Evolutionary conservation across 441 rosid genomes (phyloP).

Genomic region (Sinapis alba): DNA sequence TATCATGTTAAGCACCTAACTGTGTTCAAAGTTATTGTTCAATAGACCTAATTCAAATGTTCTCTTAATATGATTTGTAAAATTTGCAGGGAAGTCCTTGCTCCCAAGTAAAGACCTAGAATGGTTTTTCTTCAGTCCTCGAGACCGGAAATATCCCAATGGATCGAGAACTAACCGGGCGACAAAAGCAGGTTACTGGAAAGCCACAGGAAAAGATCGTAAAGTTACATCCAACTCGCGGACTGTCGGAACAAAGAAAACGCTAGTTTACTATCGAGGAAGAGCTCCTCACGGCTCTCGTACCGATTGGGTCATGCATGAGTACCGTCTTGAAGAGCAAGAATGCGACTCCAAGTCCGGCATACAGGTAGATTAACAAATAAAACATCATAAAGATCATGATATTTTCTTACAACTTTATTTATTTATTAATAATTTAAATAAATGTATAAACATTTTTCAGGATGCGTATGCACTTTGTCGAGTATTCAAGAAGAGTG

Average conservation of each 20-base stretch:
- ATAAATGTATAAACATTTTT: conserved; percentile 11
- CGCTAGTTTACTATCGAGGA: conserved; percentile 89
- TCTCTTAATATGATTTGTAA: background rate
- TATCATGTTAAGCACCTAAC: background rate
- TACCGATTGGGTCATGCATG: conserved; percentile 96
- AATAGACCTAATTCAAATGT: background rate
- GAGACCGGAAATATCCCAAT: conserved; percentile 92
- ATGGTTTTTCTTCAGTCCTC: conserved; percentile 95
- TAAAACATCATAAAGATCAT: background rate
- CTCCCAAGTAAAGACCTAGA: conserved; percentile 94
- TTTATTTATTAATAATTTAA: background rate
- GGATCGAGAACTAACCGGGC: conserved; percentile 97
- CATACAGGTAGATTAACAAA: conserved; percentile 80
- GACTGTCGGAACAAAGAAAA: conserved; percentile 88
- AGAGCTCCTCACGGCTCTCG: conserved; percentile 95
- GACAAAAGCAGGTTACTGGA: conserved; percentile 94
- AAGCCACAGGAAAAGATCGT: conserved; percentile 95
- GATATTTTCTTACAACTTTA: no score
- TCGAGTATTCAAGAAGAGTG: conserved; percentile 86
- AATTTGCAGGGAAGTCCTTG: conserved; percentile 66
- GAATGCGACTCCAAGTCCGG: conserved; percentile 72
- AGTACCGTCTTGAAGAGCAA: conserved; percentile 88
- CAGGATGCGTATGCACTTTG: conserved; percentile 96
- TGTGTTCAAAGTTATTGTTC: background rate
- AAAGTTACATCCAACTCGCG: conserved; percentile 76